Evolutionary conservation across 1,284 basidiomycete genomes (phyloP), one percentile per base, ranked within the genome.

Genomic region (Cryptococcus wingfieldii): DNA sequence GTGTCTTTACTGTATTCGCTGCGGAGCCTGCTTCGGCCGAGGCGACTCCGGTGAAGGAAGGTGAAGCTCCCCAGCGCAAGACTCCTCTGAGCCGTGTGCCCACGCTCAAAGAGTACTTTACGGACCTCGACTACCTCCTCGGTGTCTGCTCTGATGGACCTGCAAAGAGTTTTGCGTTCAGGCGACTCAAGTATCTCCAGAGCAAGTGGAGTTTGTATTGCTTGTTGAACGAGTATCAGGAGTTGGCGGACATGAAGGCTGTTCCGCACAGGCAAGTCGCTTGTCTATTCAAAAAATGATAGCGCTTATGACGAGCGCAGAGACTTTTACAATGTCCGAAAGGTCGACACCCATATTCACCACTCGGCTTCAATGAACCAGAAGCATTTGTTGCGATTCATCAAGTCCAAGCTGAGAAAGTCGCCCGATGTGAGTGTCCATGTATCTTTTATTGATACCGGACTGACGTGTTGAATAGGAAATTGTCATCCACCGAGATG

Each of bases 311-410:
- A 53, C 19, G 16, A 39, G 52, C 28, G 23, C 46, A 92, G 94
- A 65, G 96, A 99, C 78, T 98, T 99, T 69, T 99, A 99, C 80
- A 99, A 99, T 71, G 83, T 94, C 42, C 87, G 95, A 47, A 99
- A 99, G 74, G 92, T 98, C 58, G 95, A 98, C 74, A 99, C 96
- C 9, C 95, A 98, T 77, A 90, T 99, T 19, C 96, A 99, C 71
- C 92, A 98, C 76, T 96, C 93, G 10, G 96, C 94, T 53, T 89
- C 89, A 74, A 98, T 98, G 95, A 99, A 99, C 76, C 96, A 99
- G 76, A 99, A 99, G 78, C 96, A 99, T 78, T 79, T 98, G n/a
- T 80, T 99, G 25, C 92, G 96, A 5, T 98, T 98, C 79, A 98
- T 99, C 81, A 99, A 99, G 77, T 86, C 87, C 45, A 98, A 98